These are phyloP conservation scores for Dothistroma septosporum DNA, from an alignment of 2,329 filamentous ascomycete species.

Conservation along the genomic window DNA sequence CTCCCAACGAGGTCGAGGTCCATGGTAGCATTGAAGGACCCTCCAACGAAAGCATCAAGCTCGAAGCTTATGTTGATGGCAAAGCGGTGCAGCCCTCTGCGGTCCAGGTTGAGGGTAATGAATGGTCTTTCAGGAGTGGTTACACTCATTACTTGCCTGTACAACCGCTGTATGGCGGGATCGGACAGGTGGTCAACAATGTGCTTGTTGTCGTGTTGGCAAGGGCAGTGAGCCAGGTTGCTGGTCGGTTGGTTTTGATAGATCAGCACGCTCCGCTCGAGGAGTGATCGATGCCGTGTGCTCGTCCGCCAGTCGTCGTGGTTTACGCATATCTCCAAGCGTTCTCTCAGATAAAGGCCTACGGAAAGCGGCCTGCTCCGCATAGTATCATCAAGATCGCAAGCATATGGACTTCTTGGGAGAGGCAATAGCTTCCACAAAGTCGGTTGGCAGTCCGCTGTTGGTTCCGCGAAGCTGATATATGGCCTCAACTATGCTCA, in stretches of 20 bases:
- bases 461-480: neutral
- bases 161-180: slow-evolving; percentile 27
- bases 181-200: slow-evolving; percentile 25
- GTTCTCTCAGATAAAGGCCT: neutral
- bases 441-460: neutral
- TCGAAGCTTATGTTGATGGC: slow-evolving; percentile 10
- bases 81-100: slow-evolving; percentile 1
- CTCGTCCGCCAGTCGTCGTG: neutral
- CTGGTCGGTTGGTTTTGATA: slow-evolving; percentile 17
- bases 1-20: neutral
- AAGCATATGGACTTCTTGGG: neutral
- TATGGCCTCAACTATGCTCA: neutral
- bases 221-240: slow-evolving; percentile 1
- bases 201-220: slow-evolving; percentile 22
- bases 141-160: slow-evolving; percentile 22
- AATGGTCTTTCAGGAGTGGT: slow-evolving; percentile 14
- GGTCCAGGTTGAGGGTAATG: neutral
- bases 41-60: slow-evolving; percentile 2
- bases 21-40: neutral
- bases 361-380: neutral
- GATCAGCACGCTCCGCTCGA: slow-evolving; percentile 12
- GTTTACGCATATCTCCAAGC: neutral
- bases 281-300: neutral
- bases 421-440: neutral
- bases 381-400: neutral